Evolutionary conservation across 176 grass and related monocot genomes (phyloP).

Genomic region (Paspalum notatum): DNA sequence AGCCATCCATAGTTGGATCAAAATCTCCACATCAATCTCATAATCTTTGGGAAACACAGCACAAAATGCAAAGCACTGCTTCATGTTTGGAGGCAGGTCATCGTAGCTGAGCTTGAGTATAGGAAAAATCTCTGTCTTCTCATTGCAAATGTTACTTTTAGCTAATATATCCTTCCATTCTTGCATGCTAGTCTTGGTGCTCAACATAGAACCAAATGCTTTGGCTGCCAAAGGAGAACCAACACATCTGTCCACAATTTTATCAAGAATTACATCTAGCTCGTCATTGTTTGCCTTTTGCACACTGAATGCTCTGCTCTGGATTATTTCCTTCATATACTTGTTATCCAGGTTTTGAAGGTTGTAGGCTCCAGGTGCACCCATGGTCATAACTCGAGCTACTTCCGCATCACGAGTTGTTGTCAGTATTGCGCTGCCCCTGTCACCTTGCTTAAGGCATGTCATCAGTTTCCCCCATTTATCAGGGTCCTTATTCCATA

Average conservation of each 20-base stretch:
- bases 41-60: too few relatives aligned
- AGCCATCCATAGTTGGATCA: neutral
- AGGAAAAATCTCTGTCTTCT: neutral
- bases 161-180: neutral
- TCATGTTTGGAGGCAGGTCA: neutral
- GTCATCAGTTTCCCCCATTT: neutral
- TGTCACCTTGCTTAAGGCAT: neutral
- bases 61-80: too few relatives aligned
- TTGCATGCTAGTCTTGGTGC: neutral
- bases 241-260: neutral
- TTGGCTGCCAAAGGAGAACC: slow-evolving; percentile 4
- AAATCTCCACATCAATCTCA: neutral
- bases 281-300: neutral
- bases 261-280: neutral
- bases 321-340: neutral
- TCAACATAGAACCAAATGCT: neutral
- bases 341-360: neutral
- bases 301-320: neutral
- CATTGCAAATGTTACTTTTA: neutral
- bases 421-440: neutral
- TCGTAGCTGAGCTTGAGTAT: neutral
- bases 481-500: neutral
- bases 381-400: neutral
- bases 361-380: neutral
- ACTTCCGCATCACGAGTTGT: neutral